Evolutionary conservation across 495 filamentous ascomycete genomes (phyloP).

Genomic region (Sporormia fimetaria): DNA sequence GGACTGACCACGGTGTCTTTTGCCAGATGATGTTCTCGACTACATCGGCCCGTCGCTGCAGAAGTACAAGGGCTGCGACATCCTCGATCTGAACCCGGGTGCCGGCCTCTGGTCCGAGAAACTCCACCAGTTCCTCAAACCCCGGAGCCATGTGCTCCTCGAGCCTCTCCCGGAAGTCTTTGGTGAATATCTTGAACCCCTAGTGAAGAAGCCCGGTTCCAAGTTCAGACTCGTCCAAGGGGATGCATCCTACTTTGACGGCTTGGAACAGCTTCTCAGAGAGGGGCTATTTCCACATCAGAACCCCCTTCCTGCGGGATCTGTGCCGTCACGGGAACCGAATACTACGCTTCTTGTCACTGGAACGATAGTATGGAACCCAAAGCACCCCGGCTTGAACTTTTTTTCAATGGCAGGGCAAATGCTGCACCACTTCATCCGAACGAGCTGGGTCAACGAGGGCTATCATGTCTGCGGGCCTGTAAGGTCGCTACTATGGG

Average conservation of each 20-base stretch:
- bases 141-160: conserved; percentile 70
- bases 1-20: conserved; percentile 25
- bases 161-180: conserved; percentile 43
- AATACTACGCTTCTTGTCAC: conserved; percentile 58
- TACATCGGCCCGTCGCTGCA: conserved; percentile 49
- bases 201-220: conserved; percentile 46
- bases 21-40: conserved; percentile 17
- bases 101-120: conserved; percentile 61
- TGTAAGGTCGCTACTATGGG: conserved; percentile 61
- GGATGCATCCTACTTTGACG: conserved; percentile 39
- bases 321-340: conserved; percentile 30
- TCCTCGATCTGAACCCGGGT: conserved; percentile 79
- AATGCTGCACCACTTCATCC: conserved; percentile 33
- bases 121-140: conserved; percentile 60
- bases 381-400: conserved; percentile 6
- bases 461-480: conserved; percentile 53
- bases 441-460: conserved; percentile 31
- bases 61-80: conserved; percentile 56
- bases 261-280: conserved; percentile 39
- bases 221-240: conserved; percentile 42
- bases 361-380: conserved; percentile 19
- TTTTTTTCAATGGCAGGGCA: conserved; percentile 23
- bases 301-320: conserved; percentile 19
- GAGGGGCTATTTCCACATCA: conserved; percentile 44
- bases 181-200: conserved; percentile 39